Evolutionary conservation across 495 filamentous ascomycete genomes (phyloP), one percentile per base, ranked within the genome.

Genomic region (Aspergillus ellipticus): DNA sequence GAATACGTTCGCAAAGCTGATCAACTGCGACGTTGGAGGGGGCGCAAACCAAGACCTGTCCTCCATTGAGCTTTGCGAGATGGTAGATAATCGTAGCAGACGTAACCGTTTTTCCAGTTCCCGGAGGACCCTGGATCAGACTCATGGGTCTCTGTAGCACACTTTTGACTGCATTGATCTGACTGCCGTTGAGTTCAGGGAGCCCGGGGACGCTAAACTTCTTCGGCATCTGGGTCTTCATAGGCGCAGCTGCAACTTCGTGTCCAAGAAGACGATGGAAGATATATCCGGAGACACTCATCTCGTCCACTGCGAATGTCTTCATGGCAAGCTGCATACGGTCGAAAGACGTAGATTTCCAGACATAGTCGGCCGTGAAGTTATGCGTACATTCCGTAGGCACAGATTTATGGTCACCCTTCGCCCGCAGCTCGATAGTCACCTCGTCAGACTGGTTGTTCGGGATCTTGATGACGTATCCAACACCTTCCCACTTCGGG

Each of bases 301-400:
- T 89, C 65, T 99, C 94, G 60, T 99, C 94, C 48, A 99, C 85
- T 20, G 94, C 94, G 66, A 99, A 99, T 0, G 90, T 97, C 80
- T 97, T 97, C 94, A 99, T 97, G 33, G 94, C 94, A 57, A 89
- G 84, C 69, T 99, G 94, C 94, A 99, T 99, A 56, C 94, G 92
- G 67, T 99, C 94, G 66, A 97, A 99, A 0, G 92, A 96, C 1
- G 95, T 99, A 19, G 94, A 94, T 66, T 99, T 99, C 94, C 94
- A 99, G 28, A 99, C 94, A 66, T 99, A 99, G 70, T 99, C 94
- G 55, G 92, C 94, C 33, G 88, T 96, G 71, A 97, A 99, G 66
- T 96, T 95, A 70, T 96, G 92, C 1, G 95, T 97, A 75, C 95
- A 97, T 64, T 99, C 94, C 0, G 91, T 97, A 2, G 94, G 93